Conservation (phyloP, 441 rosid species). For the Breynia disticha region DNA sequence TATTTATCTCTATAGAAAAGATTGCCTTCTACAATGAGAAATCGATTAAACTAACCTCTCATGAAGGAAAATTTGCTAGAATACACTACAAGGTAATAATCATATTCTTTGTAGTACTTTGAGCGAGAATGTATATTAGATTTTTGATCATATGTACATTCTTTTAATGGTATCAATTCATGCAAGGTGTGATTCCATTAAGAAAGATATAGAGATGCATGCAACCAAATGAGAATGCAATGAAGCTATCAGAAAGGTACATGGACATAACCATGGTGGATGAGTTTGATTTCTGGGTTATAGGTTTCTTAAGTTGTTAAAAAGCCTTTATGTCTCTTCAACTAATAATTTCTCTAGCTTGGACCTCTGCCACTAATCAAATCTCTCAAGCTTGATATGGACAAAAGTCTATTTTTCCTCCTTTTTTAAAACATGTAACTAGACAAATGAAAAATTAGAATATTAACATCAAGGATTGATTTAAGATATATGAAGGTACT, state of each 20-base stretch:
- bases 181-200: slow-evolving; percentile 43
- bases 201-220: slow-evolving; percentile 38
- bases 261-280: slow-evolving; percentile 47
- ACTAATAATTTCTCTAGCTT: slow-evolving; percentile 27
- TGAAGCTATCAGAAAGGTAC: slow-evolving; percentile 59
- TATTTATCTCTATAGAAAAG: slow-evolving; percentile 47
- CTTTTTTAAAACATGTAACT: no score
- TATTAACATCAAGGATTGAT: no score
- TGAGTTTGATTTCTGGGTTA: slow-evolving; percentile 72
- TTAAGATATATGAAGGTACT: no score
- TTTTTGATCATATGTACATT: not conserved
- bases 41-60: slow-evolving; percentile 36
- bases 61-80: slow-evolving; percentile 34
- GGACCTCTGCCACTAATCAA: not conserved
- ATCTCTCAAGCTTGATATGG: not conserved
- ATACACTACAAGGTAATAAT: slow-evolving; percentile 45
- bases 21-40: slow-evolving; percentile 53
- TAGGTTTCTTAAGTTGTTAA: slow-evolving; percentile 60
- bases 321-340: slow-evolving; percentile 40
- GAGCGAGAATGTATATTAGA: not conserved
- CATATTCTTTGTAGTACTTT: not conserved
- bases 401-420: slow-evolving; percentile 1
- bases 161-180: not conserved
- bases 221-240: slow-evolving; percentile 38
- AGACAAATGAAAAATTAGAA: no score